phyloP scores from a whole-genome alignment of 2,329 filamentous ascomycete genomes.

The Uncinocarpus reesii region DNA sequence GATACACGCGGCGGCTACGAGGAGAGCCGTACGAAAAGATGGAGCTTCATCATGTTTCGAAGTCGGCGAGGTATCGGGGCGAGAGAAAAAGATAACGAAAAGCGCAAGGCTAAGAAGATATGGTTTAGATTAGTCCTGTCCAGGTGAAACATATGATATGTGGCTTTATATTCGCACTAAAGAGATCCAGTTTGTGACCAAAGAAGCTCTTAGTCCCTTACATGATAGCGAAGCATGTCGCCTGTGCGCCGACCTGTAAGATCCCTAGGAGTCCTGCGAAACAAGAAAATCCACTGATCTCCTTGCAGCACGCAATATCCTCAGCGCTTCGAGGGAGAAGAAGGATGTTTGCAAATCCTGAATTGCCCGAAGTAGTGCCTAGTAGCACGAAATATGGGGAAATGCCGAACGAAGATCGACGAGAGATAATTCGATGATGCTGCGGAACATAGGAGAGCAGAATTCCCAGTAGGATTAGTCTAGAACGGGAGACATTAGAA shows the following conservation, averaged over 20 bases:
- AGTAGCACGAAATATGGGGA: slow-evolving; percentile 91
- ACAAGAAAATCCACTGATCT: slow-evolving; percentile 72
- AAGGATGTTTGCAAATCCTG: slow-evolving; percentile 84
- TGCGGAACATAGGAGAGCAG: slow-evolving; percentile 90
- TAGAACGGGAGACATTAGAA: slow-evolving; percentile 24
- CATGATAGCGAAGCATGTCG: slow-evolving; percentile 87
- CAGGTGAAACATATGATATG: too few relatives aligned
- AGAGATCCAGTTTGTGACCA: background rate
- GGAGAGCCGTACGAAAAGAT: slow-evolving; percentile 67
- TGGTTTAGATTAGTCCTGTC: too few relatives aligned
- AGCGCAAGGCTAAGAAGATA: slow-evolving; percentile 75
- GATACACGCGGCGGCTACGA: slow-evolving; percentile 62
- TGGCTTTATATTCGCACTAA: background rate
- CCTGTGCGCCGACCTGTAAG: slow-evolving; percentile 81
- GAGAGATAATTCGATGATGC: slow-evolving; percentile 78
- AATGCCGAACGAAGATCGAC: slow-evolving; percentile 82
- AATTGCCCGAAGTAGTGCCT: slow-evolving; percentile 81
- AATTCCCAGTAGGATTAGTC: slow-evolving; percentile 74
- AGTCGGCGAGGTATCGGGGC: slow-evolving; percentile 37
- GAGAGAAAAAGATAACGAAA: slow-evolving; percentile 90
- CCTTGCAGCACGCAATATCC: slow-evolving; percentile 76
- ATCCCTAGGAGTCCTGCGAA: slow-evolving; percentile 78
- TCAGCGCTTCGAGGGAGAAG: slow-evolving; percentile 70
- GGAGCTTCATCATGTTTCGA: slow-evolving; percentile 40
- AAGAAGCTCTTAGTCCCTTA: slow-evolving; percentile 38